These are phyloP conservation scores for Williopsis jadinii DNA, from an alignment of 1,139 yeast species.

Conservation along the genomic window DNA sequence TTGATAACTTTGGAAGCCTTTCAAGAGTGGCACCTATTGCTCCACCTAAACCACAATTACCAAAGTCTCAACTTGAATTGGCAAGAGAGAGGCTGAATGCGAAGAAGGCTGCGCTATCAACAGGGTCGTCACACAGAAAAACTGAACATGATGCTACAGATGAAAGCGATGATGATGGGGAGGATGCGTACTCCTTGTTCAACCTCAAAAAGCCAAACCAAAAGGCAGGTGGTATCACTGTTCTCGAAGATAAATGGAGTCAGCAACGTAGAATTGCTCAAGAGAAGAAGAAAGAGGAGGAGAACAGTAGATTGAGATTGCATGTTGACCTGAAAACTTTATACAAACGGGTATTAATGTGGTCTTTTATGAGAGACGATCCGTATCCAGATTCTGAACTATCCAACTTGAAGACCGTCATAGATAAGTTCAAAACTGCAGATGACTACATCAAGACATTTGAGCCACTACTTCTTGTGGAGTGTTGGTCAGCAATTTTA, in stretches of 20 bases:
- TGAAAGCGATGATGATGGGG: slow-evolving; percentile 30
- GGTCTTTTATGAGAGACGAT: slow-evolving; percentile 62
- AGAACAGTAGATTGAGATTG: slow-evolving; percentile 71
- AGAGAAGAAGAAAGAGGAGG: slow-evolving; percentile 58
- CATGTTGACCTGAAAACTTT: slow-evolving; percentile 75
- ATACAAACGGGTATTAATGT: slow-evolving; percentile 59
- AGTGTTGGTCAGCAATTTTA: slow-evolving; percentile 90
- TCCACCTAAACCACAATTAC: slow-evolving; percentile 24
- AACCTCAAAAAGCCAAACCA: slow-evolving; percentile 5
- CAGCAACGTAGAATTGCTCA: slow-evolving; percentile 20
- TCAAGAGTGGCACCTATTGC: slow-evolving; percentile 26
- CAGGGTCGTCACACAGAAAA: slow-evolving; percentile 6
- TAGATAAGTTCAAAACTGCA: slow-evolving; percentile 45
- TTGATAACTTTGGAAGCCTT: slow-evolving; percentile 38
- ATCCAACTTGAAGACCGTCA: slow-evolving; percentile 29
- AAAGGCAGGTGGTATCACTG: slow-evolving; percentile 20
- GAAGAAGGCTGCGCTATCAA: slow-evolving; percentile 8
- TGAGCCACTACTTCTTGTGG: slow-evolving; percentile 77
- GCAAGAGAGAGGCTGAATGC: slow-evolving; percentile 29
- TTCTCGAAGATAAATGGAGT: slow-evolving; percentile 23
- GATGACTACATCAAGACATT: slow-evolving; percentile 60
- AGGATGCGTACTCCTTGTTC: slow-evolving; percentile 17
- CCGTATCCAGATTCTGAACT: slow-evolving; percentile 51
- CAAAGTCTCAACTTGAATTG: slow-evolving; percentile 32
- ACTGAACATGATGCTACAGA: slow-evolving; percentile 11